Conservation (phyloP, 2,329 filamentous ascomycete species). For the Aspergillus flavus region DNA sequence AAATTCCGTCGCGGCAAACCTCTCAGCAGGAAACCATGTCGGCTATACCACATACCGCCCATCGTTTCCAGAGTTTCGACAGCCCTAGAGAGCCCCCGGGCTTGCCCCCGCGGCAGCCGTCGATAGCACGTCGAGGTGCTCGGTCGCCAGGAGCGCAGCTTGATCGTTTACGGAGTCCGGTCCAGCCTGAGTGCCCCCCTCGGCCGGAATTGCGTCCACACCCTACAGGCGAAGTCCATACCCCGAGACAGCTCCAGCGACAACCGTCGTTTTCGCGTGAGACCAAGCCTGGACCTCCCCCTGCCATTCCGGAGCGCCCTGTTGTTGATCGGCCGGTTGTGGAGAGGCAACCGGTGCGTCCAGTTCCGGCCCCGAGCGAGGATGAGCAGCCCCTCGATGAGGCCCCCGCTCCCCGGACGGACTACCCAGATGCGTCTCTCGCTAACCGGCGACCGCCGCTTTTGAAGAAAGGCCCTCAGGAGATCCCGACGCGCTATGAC, state of each 20-base stretch:
- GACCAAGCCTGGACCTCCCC: constrained; percentile 20
- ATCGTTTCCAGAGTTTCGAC: constrained; percentile 32
- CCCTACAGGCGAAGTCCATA: constrained; percentile 20
- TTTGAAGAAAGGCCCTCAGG: constrained; percentile 69
- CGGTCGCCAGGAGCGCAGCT: constrained; percentile 28
- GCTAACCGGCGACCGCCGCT: constrained; percentile 82
- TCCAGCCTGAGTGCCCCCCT: constrained; percentile 17
- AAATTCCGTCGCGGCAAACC: constrained; percentile 31
- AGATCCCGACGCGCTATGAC: constrained; percentile 84
- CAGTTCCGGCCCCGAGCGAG: constrained; percentile 55
- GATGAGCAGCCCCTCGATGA: constrained; percentile 53
- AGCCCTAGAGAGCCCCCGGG: constrained; percentile 51
- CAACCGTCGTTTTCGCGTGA: constrained; percentile 36
- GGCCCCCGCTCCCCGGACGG: constrained; percentile 55
- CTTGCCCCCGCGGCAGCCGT: constrained; percentile 47
- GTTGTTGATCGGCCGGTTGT: constrained; percentile 15
- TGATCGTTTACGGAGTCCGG: constrained; percentile 14
- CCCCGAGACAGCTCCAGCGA: constrained; percentile 24
- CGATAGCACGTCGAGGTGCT: constrained; percentile 20
- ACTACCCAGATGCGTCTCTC: constrained; percentile 82
- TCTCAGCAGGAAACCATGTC: constrained; percentile 23
- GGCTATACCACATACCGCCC: constrained; percentile 46
- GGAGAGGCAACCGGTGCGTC: constrained; percentile 27
- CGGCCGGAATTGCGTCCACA: constrained; percentile 19
- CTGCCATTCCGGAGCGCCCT: constrained; percentile 22